Evolutionary conservation across 352 stramenopile species (phyloP).

Genomic region (Phytophthora fragariaefolia): DNA sequence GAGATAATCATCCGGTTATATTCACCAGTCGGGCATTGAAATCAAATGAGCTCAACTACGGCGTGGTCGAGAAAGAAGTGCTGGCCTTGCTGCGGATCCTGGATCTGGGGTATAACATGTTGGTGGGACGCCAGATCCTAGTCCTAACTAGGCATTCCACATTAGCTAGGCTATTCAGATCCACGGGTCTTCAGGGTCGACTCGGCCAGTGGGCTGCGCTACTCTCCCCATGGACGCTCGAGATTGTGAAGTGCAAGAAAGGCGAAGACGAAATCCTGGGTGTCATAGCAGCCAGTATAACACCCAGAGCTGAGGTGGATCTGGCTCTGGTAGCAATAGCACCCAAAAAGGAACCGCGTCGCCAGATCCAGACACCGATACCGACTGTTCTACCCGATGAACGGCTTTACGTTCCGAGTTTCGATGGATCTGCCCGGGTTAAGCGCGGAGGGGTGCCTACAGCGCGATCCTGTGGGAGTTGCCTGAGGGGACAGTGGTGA

Average conservation of each 20-base stretch:
- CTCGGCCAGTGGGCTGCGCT: no score
- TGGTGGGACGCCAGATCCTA: background rate
- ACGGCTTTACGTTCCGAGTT: no score
- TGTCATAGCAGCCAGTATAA: conserved; percentile 1
- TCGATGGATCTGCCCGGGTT: no score
- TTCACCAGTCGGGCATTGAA: conserved; percentile 10
- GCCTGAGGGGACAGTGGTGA: no score
- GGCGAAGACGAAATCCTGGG: conserved; percentile 8
- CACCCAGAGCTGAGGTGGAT: no score
- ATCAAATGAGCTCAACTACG: background rate
- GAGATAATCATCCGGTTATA: background rate
- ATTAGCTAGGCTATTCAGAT: background rate
- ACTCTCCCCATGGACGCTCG: no score
- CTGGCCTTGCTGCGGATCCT: background rate
- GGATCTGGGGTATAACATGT: background rate
- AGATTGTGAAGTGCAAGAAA: no score
- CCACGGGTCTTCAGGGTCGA: no score
- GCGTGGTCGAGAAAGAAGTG: background rate
- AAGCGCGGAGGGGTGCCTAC: no score
- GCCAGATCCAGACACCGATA: background rate
- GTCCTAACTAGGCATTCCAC: background rate
- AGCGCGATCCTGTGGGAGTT: no score
- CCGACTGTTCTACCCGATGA: no score
- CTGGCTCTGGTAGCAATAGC: background rate
- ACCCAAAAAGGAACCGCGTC: background rate